Evolutionary conservation across 768 basidiomycete species (phyloP).

Genomic region (Amanita rimosa): DNA sequence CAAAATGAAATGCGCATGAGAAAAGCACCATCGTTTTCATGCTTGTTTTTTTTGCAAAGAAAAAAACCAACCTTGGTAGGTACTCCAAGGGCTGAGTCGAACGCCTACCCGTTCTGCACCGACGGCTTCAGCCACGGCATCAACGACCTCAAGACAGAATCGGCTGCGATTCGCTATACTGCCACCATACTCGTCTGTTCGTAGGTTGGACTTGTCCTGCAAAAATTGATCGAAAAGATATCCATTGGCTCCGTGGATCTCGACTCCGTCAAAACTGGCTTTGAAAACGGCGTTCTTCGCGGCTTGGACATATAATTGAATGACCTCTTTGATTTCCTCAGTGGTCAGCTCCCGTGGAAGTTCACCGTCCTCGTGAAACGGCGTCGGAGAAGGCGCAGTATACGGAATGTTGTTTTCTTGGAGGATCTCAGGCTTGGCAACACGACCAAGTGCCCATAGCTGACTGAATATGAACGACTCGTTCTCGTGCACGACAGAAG

Average conservation of each 20-base stretch:
- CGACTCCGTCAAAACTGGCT: conserved; percentile 61
- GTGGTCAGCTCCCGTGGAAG: conserved; percentile 31
- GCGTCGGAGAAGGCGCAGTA: conserved; percentile 22
- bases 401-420: conserved; percentile 23
- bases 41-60: neutral
- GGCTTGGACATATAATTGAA: conserved; percentile 37
- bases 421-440: conserved; percentile 22
- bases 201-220: conserved; percentile 41
- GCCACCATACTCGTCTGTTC: conserved; percentile 62
- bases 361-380: conserved; percentile 5
- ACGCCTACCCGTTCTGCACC: conserved; percentile 45
- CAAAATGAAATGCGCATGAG: conserved; percentile 12
- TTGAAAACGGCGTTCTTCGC: conserved; percentile 40
- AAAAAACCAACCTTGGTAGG: conserved; percentile 22
- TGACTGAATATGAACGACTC: conserved; percentile 39
- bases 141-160: conserved; percentile 44
- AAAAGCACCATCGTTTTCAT: neutral
- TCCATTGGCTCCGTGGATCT: conserved; percentile 35
- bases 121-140: conserved; percentile 37
- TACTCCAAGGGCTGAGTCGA: conserved; percentile 46
- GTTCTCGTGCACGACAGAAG: neutral
- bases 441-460: conserved; percentile 45
- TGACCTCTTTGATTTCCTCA: conserved; percentile 38
- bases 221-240: conserved; percentile 53
- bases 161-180: conserved; percentile 45